phyloP scores from a whole-genome alignment of 139 green algal species.

The Chlorella sp. region DNA sequence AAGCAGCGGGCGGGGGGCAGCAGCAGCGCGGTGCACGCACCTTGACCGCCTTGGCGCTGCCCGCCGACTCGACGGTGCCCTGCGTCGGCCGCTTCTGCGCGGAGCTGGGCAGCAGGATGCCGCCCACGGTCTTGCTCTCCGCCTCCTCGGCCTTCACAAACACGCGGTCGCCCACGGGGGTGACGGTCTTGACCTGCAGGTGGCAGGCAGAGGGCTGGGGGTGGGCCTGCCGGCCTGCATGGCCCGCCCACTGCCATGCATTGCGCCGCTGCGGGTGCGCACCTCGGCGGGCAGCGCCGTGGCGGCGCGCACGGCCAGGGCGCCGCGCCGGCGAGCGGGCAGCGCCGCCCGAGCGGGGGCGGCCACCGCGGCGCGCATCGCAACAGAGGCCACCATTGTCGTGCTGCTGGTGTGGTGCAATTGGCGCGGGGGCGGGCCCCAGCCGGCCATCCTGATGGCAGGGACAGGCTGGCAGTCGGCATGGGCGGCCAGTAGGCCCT shows the following conservation, averaged over 20 bases:
- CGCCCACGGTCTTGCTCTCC: conserved; percentile 86
- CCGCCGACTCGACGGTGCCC: conserved; percentile 64
- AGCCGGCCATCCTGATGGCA: too few species aligned
- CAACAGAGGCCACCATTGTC: background rate
- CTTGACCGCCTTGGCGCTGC: conserved; percentile 58
- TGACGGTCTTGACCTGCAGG: conserved; percentile 79
- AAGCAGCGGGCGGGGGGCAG: too few species aligned
- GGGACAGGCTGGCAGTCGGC: too few species aligned
- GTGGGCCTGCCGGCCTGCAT: background rate
- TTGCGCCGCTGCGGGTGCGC: background rate
- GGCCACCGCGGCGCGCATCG: too few species aligned
- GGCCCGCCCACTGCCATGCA: conserved; percentile 19
- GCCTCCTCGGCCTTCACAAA: conserved; percentile 86
- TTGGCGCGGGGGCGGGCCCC: background rate
- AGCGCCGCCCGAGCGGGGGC: background rate
- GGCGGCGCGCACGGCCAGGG: conserved; percentile 30
- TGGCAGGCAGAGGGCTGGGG: background rate
- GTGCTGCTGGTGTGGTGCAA: background rate
- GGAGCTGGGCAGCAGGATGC: conserved; percentile 90
- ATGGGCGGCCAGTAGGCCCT: background rate
- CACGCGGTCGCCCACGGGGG: conserved; percentile 89
- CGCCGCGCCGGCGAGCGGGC: background rate
- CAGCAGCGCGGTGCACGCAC: conserved; percentile 5
- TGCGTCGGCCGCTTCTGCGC: conserved; percentile 88
- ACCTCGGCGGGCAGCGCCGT: conserved; percentile 50